These are phyloP conservation scores for Taphrina communis DNA, from an alignment of 1,139 yeast species.

Conservation along the genomic window DNA sequence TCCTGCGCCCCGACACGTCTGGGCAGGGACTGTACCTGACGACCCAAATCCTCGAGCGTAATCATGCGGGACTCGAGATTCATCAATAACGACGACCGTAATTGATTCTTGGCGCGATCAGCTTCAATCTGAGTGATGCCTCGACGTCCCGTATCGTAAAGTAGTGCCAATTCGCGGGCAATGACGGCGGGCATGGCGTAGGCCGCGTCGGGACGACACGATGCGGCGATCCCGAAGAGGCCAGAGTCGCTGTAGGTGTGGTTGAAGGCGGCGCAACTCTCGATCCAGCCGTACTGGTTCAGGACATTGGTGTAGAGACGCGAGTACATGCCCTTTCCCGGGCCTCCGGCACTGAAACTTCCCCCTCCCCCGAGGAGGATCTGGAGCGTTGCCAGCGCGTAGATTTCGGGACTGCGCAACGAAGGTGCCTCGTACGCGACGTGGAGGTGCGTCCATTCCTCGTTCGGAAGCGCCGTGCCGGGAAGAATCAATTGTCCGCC, in stretches of 20 bases:
- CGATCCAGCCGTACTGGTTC: constrained; percentile 89
- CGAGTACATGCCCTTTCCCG: constrained; percentile 99
- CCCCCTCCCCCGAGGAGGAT: constrained; percentile 97
- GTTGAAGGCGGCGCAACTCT: constrained; percentile 84
- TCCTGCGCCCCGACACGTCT: constrained; percentile 77
- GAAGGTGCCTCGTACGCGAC: constrained; percentile 89
- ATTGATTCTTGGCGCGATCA: constrained; percentile 86
- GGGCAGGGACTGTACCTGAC: constrained; percentile 82
- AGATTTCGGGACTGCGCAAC: constrained; percentile 81
- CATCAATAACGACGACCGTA: constrained; percentile 87
- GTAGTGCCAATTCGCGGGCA: constrained; percentile 43
- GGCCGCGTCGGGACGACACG: constrained; percentile 34
- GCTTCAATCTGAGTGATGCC: constrained; percentile 76
- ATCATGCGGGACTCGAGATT: constrained; percentile 90
- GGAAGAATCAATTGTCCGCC: constrained; percentile 82
- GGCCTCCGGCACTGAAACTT: constrained; percentile 98
- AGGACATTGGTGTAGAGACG: constrained; percentile 88
- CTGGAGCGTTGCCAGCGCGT: constrained; percentile 88
- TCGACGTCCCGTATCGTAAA: constrained; percentile 53
- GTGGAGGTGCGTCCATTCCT: constrained; percentile 80
- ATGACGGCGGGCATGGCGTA: constrained; percentile 41
- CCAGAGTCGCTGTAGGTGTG: constrained; percentile 92
- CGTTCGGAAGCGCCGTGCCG: constrained; percentile 34
- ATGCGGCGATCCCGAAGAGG: constrained; percentile 69
- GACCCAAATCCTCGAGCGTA: constrained; percentile 89